These are phyloP conservation scores for Abelmoschus esculentus DNA, from an alignment of 345 rosid species.

Conservation along the genomic window DNA sequence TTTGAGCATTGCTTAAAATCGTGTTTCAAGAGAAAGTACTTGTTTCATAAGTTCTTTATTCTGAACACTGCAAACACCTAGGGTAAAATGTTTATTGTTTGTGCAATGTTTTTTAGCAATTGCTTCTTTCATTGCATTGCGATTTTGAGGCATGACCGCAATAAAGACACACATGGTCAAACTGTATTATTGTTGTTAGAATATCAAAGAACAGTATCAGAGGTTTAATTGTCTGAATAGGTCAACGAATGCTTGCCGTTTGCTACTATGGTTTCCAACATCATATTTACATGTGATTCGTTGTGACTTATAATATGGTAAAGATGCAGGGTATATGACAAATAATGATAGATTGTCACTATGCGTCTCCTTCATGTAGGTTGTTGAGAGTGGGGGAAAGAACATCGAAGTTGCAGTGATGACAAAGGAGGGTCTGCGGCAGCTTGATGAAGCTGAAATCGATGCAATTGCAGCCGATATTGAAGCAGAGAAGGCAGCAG, in stretches of 20 bases:
- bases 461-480: conserved; percentile 90
- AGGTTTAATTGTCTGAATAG: background rate
- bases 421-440: conserved; percentile 75
- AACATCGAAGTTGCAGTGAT: conserved; percentile 92
- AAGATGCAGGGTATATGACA: background rate
- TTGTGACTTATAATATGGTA: background rate
- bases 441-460: conserved; percentile 81
- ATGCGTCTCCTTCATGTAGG: conserved; percentile 28
- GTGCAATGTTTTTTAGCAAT: background rate
- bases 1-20: background rate
- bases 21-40: background rate
- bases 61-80: background rate
- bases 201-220: background rate
- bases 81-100: background rate
- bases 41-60: background rate
- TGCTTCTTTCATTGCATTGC: background rate
- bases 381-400: conserved; percentile 95
- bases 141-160: background rate
- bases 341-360: background rate
- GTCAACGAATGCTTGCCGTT: background rate
- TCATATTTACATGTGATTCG: background rate
- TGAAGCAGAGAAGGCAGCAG: conserved; percentile 94
- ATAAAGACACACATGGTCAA: background rate
- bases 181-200: background rate
- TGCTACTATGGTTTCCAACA: background rate